phyloP scores from a whole-genome alignment of 2,329 filamentous ascomycete species.

The Neopestalotiopsis clavispora region DNA sequence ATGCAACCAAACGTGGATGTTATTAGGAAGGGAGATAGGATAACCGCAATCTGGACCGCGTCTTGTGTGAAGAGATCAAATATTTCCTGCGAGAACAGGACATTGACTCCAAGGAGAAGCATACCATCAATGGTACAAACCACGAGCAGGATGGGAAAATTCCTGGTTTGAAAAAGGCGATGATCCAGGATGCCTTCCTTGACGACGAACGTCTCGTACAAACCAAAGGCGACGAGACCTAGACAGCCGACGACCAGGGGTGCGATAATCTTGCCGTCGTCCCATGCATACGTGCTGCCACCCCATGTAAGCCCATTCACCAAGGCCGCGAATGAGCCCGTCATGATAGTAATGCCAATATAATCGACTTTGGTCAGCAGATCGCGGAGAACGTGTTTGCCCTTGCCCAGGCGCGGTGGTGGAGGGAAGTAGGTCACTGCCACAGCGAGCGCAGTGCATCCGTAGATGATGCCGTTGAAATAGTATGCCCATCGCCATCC shows the following conservation, averaged over 20 bases:
- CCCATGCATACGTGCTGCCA: constrained; percentile 62
- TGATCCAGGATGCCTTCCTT: constrained; percentile 13
- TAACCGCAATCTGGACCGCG: constrained; percentile 1
- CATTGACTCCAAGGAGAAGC: constrained; percentile 14
- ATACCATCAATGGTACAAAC: constrained; percentile 12
- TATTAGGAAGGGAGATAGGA: constrained; percentile 5
- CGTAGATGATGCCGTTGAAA: constrained; percentile 15
- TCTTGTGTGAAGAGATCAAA: constrained; percentile 10
- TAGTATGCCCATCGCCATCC: constrained; percentile 15
- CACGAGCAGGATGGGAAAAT: constrained; percentile 10
- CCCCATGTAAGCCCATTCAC: constrained; percentile 37
- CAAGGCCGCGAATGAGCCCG: constrained; percentile 6
- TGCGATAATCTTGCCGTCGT: constrained; percentile 57
- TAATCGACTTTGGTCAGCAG: constrained; percentile 9
- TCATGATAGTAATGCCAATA: background rate
- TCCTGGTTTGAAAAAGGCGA: constrained; percentile 5
- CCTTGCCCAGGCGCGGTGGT: background rate
- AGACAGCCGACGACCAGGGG: constrained; percentile 56
- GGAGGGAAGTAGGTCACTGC: constrained; percentile 9
- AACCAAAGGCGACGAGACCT: background rate
- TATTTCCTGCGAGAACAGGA: constrained; percentile 13
- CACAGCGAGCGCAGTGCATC: background rate
- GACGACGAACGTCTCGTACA: constrained; percentile 13
- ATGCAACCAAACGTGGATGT: constrained; percentile 13
- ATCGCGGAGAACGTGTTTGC: background rate